Evolutionary conservation across 2,329 filamentous ascomycete genomes (phyloP).

Genomic region (Aspergillus amoenus): DNA sequence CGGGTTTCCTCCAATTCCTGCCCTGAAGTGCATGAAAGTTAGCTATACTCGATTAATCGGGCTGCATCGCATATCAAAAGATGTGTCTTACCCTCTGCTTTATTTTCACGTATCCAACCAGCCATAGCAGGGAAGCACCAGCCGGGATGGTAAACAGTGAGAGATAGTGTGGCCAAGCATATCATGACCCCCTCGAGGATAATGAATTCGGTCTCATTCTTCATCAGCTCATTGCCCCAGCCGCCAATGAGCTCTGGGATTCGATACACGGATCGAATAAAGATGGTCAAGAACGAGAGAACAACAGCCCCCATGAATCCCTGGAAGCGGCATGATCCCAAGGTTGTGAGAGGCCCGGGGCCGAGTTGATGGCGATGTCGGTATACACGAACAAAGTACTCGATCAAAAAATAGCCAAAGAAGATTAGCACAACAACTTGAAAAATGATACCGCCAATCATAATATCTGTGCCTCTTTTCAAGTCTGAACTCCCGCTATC

Average conservation of each 20-base stretch:
- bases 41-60: not conserved
- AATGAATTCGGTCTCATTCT: conserved; percentile 53
- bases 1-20: too few species aligned
- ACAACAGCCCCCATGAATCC: conserved; percentile 26
- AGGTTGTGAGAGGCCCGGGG: not conserved
- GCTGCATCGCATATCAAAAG: not conserved
- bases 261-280: conserved; percentile 50
- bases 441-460: conserved; percentile 62
- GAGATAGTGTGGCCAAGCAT: conserved; percentile 40
- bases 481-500: conserved; percentile 12
- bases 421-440: conserved; percentile 53
- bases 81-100: not conserved
- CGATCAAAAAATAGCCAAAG: conserved; percentile 53
- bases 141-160: conserved; percentile 52
- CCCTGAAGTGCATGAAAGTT: too few species aligned
- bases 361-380: conserved; percentile 2
- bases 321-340: not conserved
- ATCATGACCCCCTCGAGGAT: conserved; percentile 56
- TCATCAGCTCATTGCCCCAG: conserved; percentile 48
- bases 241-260: conserved; percentile 51
- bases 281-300: conserved; percentile 45
- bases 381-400: conserved; percentile 50
- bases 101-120: not conserved
- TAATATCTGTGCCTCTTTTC: conserved; percentile 56
- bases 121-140: not conserved